phyloP scores from a whole-genome alignment of 805 yeast species.

The Ogataea minuta region DNA sequence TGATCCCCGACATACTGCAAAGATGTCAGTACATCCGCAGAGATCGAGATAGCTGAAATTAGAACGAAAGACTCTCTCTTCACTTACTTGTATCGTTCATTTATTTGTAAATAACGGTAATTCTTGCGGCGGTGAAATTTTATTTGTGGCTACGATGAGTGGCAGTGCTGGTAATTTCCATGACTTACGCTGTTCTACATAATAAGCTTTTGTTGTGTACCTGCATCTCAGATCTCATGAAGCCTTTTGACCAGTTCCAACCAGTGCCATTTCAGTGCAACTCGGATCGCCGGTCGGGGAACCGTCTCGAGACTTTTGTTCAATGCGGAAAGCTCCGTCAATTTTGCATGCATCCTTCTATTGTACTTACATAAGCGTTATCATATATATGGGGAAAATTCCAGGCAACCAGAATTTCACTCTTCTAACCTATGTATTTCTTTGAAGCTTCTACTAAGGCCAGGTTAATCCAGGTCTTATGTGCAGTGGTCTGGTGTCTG shows the following conservation, averaged over 20 bases:
- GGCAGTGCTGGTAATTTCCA: too few relatives aligned
- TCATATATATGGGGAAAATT: slow-evolving; percentile 1
- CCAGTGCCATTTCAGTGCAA: background rate
- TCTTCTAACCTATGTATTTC: slow-evolving; percentile 29
- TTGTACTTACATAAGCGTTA: slow-evolving; percentile 2
- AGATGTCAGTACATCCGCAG: slow-evolving; percentile 1
- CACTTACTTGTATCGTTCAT: too few relatives aligned
- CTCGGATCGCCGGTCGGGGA: background rate
- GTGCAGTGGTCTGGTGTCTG: slow-evolving; percentile 55
- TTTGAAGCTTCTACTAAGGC: slow-evolving; percentile 31
- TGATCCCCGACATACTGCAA: slow-evolving; percentile 7
- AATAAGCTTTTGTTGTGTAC: too few relatives aligned
- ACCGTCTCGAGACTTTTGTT: slow-evolving; percentile 3
- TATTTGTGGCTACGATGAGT: too few relatives aligned
- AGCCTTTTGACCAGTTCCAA: too few relatives aligned
- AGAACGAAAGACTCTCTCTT: background rate
- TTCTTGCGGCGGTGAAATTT: too few relatives aligned
- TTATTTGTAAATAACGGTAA: too few relatives aligned
- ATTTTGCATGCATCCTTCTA: background rate
- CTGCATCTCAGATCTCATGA: too few relatives aligned
- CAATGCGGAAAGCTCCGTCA: slow-evolving; percentile 8
- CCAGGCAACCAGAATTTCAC: background rate
- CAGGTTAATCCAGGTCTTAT: slow-evolving; percentile 41
- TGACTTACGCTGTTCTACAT: too few relatives aligned
- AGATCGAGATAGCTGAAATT: slow-evolving; percentile 7